Percentiles rank a stretch among this genome's conserved stretches.
Evolutionary conservation across 371 early-diverging fungal genomes (phyloP).

Genomic region (Funneliformis caledonium): DNA sequence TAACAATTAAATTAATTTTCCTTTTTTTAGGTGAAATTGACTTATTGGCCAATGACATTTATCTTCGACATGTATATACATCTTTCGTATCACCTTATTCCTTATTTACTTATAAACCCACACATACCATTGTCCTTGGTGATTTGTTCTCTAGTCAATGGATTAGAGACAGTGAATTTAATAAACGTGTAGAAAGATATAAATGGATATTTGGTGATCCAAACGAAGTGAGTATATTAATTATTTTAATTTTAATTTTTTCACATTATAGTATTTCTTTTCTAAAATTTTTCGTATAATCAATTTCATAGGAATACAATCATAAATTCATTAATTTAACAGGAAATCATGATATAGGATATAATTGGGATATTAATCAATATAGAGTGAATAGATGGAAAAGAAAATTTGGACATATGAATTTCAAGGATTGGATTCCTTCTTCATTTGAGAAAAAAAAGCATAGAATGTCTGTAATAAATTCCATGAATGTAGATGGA

Average conservation of each 20-base stretch:
- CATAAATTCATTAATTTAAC: constrained; percentile 52
- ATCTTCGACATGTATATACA: constrained; percentile 55
- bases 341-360: constrained; percentile 65
- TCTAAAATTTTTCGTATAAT: no score
- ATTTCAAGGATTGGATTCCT: constrained; percentile 42
- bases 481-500: constrained; percentile 59
- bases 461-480: constrained; percentile 48
- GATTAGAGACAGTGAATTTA: constrained; percentile 54
- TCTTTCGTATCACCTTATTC: constrained; percentile 49
- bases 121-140: constrained; percentile 56
- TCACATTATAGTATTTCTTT: not conserved
- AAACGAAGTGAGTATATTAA: constrained; percentile 16
- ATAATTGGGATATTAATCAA: constrained; percentile 54
- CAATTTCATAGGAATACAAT: constrained; percentile 7
- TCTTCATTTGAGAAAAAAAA: constrained; percentile 37
- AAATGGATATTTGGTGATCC: constrained; percentile 52
- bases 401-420: constrained; percentile 54
- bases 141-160: constrained; percentile 63
- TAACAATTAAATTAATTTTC: not conserved
- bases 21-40: constrained; percentile 47
- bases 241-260: not conserved
- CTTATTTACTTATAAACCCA: constrained; percentile 46
- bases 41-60: constrained; percentile 56
- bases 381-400: constrained; percentile 53
- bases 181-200: constrained; percentile 52